Evolutionary conservation across 73 alveolate species (phyloP).

Genomic region (Loxodes magnus): DNA sequence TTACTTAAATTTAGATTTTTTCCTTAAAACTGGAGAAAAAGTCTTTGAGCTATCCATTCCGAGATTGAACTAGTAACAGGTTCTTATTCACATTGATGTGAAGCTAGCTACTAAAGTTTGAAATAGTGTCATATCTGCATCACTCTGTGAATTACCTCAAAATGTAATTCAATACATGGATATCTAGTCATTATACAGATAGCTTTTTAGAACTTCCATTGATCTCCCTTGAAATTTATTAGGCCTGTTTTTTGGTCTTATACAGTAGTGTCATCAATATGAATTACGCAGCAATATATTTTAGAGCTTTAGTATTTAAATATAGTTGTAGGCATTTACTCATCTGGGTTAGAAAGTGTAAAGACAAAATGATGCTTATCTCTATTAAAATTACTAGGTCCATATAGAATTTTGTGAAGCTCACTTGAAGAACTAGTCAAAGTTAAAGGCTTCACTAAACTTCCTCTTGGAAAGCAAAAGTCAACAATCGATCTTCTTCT

Average conservation of each 20-base stretch:
- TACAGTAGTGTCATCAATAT: neutral
- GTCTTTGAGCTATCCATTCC: too few species aligned
- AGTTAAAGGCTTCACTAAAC: neutral
- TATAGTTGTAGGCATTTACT: neutral
- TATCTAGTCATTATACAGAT: neutral
- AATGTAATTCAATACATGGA: neutral
- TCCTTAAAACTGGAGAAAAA: too few species aligned
- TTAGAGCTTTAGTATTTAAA: too few species aligned
- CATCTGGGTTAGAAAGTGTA: conserved; percentile 9
- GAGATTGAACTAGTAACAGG: too few species aligned
- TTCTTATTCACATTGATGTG: too few species aligned
- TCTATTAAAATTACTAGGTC: neutral
- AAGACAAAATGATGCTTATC: conserved; percentile 6
- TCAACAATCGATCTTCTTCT: too few species aligned
- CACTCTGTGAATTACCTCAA: neutral
- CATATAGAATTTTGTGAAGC: neutral
- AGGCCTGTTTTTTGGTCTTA: neutral
- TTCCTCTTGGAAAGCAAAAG: conserved; percentile 15
- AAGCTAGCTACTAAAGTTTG: too few species aligned
- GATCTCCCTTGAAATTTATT: too few species aligned
- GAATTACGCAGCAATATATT: neutral
- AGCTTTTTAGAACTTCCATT: conserved; percentile 6
- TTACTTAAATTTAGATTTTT: too few species aligned
- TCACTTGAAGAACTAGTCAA: neutral
- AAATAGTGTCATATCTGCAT: too few species aligned